Percentiles rank a stretch among this genome's conserved stretches.
Evolutionary conservation across 495 filamentous ascomycete genomes (phyloP).

Genomic region (Penicillium coffeae): DNA sequence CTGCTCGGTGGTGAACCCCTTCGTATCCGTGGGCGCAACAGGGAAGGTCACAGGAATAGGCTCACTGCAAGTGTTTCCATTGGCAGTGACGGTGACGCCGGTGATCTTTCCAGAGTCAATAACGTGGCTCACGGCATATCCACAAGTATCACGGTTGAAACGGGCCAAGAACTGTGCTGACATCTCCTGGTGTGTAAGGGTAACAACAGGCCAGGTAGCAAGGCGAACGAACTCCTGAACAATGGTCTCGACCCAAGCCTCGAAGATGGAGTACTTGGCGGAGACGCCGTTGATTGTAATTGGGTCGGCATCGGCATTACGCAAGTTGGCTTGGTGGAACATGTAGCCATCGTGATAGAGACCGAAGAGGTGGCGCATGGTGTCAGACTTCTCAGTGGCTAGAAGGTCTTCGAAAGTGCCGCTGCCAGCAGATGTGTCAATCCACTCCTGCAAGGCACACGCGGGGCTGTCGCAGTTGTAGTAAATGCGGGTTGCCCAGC

Average conservation of each 20-base stretch:
- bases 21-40: slow-evolving; percentile 33
- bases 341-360: slow-evolving; percentile 50
- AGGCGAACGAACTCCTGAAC: slow-evolving; percentile 55
- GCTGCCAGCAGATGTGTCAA: slow-evolving; percentile 51
- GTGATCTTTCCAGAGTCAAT: slow-evolving; percentile 43
- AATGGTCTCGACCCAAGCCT: slow-evolving; percentile 59
- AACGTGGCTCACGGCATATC: slow-evolving; percentile 46
- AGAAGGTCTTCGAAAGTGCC: slow-evolving; percentile 50
- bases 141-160: slow-evolving; percentile 52
- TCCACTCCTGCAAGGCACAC: slow-evolving; percentile 59
- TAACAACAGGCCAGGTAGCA: slow-evolving; percentile 55
- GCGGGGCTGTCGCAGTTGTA: slow-evolving; percentile 58
- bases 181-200: slow-evolving; percentile 30
- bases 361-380: slow-evolving; percentile 52
- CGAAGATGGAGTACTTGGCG: slow-evolving; percentile 50
- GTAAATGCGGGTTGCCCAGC: slow-evolving; percentile 62
- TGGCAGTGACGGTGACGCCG: slow-evolving; percentile 48
- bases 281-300: slow-evolving; percentile 51
- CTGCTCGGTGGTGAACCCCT: slow-evolving; percentile 50
- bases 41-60: slow-evolving; percentile 58
- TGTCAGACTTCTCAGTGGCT: slow-evolving; percentile 44
- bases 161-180: slow-evolving; percentile 48
- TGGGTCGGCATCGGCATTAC: slow-evolving; percentile 40
- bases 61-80: slow-evolving; percentile 47
- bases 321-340: slow-evolving; percentile 58